Percentiles rank a stretch among this genome's conserved stretches.
Evolutionary conservation across 108 stramenopile genomes (phyloP).

Genomic region (Discostella pseudostelligera): DNA sequence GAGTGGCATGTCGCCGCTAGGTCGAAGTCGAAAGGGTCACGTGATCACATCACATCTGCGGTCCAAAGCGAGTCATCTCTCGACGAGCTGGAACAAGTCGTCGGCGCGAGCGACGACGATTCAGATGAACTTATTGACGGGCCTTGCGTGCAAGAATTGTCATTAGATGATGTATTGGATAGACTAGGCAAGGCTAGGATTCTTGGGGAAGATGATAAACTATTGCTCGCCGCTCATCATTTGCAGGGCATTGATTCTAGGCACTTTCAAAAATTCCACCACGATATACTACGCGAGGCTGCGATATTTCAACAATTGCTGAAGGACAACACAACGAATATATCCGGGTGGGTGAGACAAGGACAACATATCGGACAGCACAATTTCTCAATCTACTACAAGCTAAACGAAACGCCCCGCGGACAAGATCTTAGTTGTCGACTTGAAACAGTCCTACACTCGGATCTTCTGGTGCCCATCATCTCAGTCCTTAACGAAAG

Average conservation of each 20-base stretch:
- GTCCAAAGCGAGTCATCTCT: too few relatives aligned
- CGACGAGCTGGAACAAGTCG: too few relatives aligned
- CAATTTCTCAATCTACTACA: slow-evolving; percentile 72
- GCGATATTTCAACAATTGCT: slow-evolving; percentile 34
- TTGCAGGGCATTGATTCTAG: slow-evolving; percentile 10
- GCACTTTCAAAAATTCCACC: slow-evolving; percentile 33
- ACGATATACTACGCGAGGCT: slow-evolving; percentile 41
- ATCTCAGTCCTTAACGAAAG: slow-evolving; percentile 75
- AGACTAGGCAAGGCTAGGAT: slow-evolving; percentile 16
- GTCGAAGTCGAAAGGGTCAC: background rate
- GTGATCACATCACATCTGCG: background rate
- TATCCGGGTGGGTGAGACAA: slow-evolving; percentile 60
- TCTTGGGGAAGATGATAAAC: slow-evolving; percentile 29
- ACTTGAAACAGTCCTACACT: slow-evolving; percentile 63
- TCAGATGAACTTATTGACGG: background rate
- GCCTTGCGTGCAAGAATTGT: background rate
- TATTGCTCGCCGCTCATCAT: slow-evolving; percentile 21
- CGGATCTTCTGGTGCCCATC: slow-evolving; percentile 58
- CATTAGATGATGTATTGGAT: slow-evolving; percentile 6
- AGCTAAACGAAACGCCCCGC: slow-evolving; percentile 35
- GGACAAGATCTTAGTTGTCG: slow-evolving; percentile 50
- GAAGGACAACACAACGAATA: slow-evolving; percentile 26
- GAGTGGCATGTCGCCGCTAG: background rate
- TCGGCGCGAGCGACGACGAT: too few relatives aligned
- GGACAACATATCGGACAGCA: slow-evolving; percentile 57